A percentile compares a stretch with the other conserved stretches of the same genome.
These are phyloP conservation scores for Drosera capensis DNA, from an alignment of 148 eudicot genomes.

Conservation along the genomic window DNA sequence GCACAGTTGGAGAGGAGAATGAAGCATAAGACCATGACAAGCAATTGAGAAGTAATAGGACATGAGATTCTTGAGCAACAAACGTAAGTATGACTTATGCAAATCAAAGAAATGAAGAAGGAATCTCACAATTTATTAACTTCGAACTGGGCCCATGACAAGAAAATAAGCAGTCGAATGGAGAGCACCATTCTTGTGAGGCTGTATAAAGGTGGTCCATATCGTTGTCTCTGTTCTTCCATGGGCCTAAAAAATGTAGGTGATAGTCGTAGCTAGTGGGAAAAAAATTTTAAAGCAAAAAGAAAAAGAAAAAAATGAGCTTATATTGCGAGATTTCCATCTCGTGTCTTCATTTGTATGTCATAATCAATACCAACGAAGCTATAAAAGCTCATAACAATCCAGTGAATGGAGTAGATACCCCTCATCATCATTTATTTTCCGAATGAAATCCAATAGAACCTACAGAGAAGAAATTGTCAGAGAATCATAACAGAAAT, in stretches of 20 bases:
- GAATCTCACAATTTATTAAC: slow-evolving; percentile 53
- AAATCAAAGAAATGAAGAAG: slow-evolving; percentile 3
- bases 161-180: slow-evolving; percentile 49
- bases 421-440: slow-evolving; percentile 97
- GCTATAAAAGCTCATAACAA: too few species aligned
- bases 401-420: slow-evolving; percentile 16
- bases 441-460: slow-evolving; percentile 78
- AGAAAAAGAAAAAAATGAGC: not conserved
- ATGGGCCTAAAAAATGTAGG: slow-evolving; percentile 65
- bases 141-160: slow-evolving; percentile 51
- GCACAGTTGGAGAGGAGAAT: slow-evolving; percentile 7
- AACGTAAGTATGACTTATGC: too few species aligned
- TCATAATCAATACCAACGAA: too few species aligned
- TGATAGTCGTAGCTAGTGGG: slow-evolving; percentile 3
- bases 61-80: too few species aligned
- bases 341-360: too few species aligned
- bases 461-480: slow-evolving; percentile 40
- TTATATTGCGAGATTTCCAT: too few species aligned
- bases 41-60: too few species aligned
- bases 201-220: slow-evolving; percentile 94
- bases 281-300: not conserved
- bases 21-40: not conserved
- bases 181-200: slow-evolving; percentile 69
- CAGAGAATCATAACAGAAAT: too few species aligned
- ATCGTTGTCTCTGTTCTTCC: slow-evolving; percentile 96